These are phyloP conservation scores for Phytophthora gonapodyides DNA, from an alignment of 352 stramenopile genomes.

Conservation along the genomic window DNA sequence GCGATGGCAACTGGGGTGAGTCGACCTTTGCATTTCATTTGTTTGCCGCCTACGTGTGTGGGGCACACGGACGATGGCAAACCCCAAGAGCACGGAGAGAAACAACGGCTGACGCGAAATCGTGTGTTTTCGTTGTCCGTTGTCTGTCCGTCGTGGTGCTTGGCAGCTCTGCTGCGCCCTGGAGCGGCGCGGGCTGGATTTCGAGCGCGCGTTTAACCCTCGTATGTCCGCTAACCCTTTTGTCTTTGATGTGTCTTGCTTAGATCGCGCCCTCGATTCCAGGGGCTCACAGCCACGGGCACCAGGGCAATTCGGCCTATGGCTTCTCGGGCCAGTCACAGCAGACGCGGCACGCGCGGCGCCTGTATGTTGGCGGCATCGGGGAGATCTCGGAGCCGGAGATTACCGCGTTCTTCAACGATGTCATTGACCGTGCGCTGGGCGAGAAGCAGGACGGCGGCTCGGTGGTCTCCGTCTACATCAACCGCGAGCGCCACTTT, in stretches of 20 bases:
- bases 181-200: constrained; percentile 24
- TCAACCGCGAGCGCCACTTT: constrained; percentile 96
- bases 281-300: constrained; percentile 30
- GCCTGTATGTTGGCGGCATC: constrained; percentile 97
- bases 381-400: constrained; percentile 84
- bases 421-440: constrained; percentile 88
- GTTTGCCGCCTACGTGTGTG: constrained; percentile 1
- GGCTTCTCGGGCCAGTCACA: constrained; percentile 64
- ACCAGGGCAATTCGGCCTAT: constrained; percentile 23
- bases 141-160: constrained; percentile 47
- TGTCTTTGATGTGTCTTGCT: constrained; percentile 29
- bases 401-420: constrained; percentile 92
- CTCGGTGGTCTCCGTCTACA: constrained; percentile 92
- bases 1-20: constrained; percentile 30
- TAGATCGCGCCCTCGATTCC: constrained; percentile 24
- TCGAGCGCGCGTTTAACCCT: constrained; percentile 20
- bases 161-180: constrained; percentile 30
- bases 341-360: constrained; percentile 95
- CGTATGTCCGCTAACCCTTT: constrained; percentile 36
- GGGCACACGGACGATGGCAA: constrained; percentile 21
- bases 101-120: constrained; percentile 52
- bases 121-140: constrained; percentile 56
- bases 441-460: constrained; percentile 76
- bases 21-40: constrained; percentile 9
- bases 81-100: constrained; percentile 33